These are phyloP conservation scores for Tardiomyces digboiensis DNA, from an alignment of 1,139 yeast genomes.

Conservation along the genomic window DNA sequence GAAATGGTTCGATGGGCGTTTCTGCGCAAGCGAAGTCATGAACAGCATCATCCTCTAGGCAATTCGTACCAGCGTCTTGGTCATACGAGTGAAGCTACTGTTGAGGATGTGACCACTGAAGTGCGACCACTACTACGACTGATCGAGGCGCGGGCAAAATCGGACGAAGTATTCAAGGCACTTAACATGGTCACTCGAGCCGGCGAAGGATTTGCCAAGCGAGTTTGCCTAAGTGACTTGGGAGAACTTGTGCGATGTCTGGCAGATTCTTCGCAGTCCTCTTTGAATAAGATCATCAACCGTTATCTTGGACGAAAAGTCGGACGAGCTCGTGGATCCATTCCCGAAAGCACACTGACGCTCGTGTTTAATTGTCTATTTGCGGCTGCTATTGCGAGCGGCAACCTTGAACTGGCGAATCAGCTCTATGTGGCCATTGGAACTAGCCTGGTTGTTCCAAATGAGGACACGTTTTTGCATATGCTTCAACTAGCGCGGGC, in stretches of 20 bases:
- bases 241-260: neutral
- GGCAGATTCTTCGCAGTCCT: neutral
- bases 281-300: neutral
- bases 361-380: neutral
- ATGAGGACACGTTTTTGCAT: neutral
- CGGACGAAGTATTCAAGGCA: neutral
- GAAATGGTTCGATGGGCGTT: constrained; percentile 22
- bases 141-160: neutral
- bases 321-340: too few species aligned
- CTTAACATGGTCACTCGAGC: neutral
- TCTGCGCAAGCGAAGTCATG: constrained; percentile 15
- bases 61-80: neutral
- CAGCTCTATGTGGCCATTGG: neutral
- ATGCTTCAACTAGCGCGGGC: neutral
- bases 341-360: neutral
- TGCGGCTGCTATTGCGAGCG: neutral
- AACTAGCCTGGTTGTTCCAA: neutral
- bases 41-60: neutral
- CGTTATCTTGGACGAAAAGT: too few species aligned
- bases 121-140: neutral
- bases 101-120: neutral
- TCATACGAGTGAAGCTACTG: neutral
- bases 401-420: neutral
- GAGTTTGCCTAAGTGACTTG: neutral
- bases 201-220: neutral